Base-by-base conservation (phyloP, 148 eudicot species). In the Vaccinium macrocarpon region DNA sequence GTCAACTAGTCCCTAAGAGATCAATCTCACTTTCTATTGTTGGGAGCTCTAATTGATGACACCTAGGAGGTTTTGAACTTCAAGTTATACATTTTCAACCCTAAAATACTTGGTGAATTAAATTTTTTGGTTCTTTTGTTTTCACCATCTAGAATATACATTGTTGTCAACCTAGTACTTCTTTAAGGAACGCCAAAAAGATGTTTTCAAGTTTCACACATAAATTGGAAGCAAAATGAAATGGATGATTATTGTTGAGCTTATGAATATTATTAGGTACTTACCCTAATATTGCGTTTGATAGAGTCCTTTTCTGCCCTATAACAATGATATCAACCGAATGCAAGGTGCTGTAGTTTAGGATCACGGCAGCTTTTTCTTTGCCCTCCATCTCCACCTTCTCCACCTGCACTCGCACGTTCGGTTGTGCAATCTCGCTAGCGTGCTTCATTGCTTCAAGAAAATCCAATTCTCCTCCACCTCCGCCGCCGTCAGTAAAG, bases 381-480 rank as follows among this genome's bases (percentile, higher is more conserved):
- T 88, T 90, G 21, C 84, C 87, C 1, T 90, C 92, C 85, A 86
- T 84, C 6, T 85, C 90, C 68, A 86, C 94, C 88, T 59, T 90
- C 59, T 90, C 88, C 27, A 84, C 87, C 19, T 46, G 64, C 35
- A 93, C 91, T 38, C 70, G 81, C 21, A 91, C 29, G 48, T 86
- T 83, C 2, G 93, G 93, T 49, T 84, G 83, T 4, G 87, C 87
- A n/a, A 71, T 78, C 83, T 86, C 84, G 55, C 93, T 90, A 5
- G 86, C 91, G 16, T 27, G 86, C 81, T 84, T 93, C 96, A 93
- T 93, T 35, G 81, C 88, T 9, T 89, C 92, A 7, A 91, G 81
- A 79, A 93, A 91, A 51, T 90, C 87, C 48, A 62, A 10, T 15
- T 79, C 86, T 53, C 82, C 90, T 8, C 86, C 86, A 2, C 84